A percentile compares a stretch with the other conserved stretches of the same genome.
Evolutionary conservation across 345 rosid genomes (phyloP).

Genomic region (Brassica nigra): DNA sequence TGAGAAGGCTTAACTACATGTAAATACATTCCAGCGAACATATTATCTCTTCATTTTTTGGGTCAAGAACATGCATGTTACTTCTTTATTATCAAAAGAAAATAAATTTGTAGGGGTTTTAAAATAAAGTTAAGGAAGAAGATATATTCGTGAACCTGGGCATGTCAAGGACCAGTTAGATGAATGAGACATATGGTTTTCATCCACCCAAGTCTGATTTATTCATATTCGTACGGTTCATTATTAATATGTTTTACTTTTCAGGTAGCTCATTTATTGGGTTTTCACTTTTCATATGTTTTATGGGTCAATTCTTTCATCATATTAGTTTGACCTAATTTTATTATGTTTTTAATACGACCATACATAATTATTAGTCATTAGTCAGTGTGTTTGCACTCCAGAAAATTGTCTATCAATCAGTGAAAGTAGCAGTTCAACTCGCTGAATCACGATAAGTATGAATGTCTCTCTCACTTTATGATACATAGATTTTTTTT

Average conservation of each 20-base stretch:
- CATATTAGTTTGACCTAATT: neutral
- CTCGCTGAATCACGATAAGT: constrained; percentile 1
- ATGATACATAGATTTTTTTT: neutral
- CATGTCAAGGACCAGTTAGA: constrained; percentile 29
- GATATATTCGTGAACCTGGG: neutral
- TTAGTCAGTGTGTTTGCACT: neutral
- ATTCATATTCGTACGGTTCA: constrained; percentile 17
- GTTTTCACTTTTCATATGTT: neutral
- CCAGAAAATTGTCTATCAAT: neutral
- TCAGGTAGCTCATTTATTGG: neutral
- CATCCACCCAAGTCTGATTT: constrained; percentile 18
- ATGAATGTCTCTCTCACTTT: neutral
- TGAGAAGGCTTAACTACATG: neutral
- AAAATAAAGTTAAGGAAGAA: neutral
- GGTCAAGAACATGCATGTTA: neutral
- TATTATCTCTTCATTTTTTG: neutral
- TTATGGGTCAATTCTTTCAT: neutral
- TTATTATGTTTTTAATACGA: neutral
- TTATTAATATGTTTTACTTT: constrained; percentile 1
- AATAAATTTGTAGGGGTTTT: neutral
- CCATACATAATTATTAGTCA: neutral
- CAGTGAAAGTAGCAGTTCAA: constrained; percentile 16
- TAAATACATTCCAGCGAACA: neutral
- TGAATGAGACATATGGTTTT: constrained; percentile 32
- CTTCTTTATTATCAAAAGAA: neutral